Conservation (phyloP, 768 basidiomycete species). For the Leccinum imitatum region DNA sequence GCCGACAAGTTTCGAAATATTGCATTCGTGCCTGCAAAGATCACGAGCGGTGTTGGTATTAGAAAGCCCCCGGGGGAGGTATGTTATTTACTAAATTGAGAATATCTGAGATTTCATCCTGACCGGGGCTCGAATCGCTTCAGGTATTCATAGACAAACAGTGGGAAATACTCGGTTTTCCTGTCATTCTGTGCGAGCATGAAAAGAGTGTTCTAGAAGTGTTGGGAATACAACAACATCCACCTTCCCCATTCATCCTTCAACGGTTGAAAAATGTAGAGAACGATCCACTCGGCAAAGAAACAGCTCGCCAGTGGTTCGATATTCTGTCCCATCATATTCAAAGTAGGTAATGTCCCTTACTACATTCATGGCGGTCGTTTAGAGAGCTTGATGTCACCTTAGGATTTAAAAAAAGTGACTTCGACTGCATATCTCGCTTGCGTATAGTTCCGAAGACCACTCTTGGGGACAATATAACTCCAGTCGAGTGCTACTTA, state of each 20-base stretch:
- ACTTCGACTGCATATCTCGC: slow-evolving; percentile 56
- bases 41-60: no score
- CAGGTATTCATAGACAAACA: no score
- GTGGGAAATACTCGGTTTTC: no score
- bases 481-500: slow-evolving; percentile 69
- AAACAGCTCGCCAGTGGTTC: slow-evolving; percentile 62
- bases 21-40: no score
- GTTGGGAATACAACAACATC: slow-evolving; percentile 38
- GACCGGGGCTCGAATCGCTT: no score
- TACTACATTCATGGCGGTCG: slow-evolving; percentile 42
- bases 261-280: slow-evolving; percentile 39
- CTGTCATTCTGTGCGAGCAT: no score
- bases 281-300: slow-evolving; percentile 49
- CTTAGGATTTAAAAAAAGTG: slow-evolving; percentile 52
- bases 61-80: no score
- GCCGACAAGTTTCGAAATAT: no score
- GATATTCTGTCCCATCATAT: slow-evolving; percentile 58
- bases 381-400: neutral
- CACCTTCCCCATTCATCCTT: slow-evolving; percentile 58
- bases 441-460: slow-evolving; percentile 63
- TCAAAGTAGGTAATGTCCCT: slow-evolving; percentile 40
- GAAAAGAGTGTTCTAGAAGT: no score
- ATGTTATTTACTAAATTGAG: no score
- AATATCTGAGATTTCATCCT: no score
- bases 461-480: slow-evolving; percentile 35